Evolutionary conservation across 257 asterid genomes (phyloP).

Genomic region (Verbascum thapsus): DNA sequence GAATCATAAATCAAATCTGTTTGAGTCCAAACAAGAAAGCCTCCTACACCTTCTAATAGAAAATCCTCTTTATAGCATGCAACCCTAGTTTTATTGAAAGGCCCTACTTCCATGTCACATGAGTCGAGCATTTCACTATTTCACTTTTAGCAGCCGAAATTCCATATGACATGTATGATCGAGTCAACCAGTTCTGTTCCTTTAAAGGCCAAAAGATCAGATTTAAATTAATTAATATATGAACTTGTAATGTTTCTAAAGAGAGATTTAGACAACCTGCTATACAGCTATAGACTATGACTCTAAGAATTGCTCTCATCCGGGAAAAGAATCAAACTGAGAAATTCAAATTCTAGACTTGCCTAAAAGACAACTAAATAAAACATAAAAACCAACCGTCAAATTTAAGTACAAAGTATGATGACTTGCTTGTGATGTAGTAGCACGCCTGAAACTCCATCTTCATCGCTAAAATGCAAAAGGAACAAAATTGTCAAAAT

Average conservation of each 20-base stretch:
- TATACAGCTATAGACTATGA: conserved; percentile 11
- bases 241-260: conserved; percentile 10
- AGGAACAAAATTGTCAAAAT: conserved; percentile 32
- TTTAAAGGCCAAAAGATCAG: background rate
- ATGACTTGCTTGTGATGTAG: conserved; percentile 99
- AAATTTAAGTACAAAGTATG: conserved; percentile 57
- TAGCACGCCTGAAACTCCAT: conserved; percentile 97
- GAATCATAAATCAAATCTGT: background rate
- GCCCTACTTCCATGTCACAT: background rate
- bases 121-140: background rate
- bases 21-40: background rate
- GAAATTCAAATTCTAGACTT: conserved; percentile 17
- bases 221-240: background rate
- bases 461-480: conserved; percentile 65
- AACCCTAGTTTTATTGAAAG: too few species aligned
- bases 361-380: conserved; percentile 26
- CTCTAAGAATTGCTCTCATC: background rate
- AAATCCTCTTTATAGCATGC: too few species aligned
- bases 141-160: background rate
- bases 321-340: conserved; percentile 1
- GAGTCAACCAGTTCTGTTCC: conserved; percentile 1
- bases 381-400: conserved; percentile 57
- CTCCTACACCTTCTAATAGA: background rate
- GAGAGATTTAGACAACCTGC: background rate
- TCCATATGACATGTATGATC: background rate